Evolutionary conservation across 441 rosid species (phyloP), one percentile per base, ranked within the genome.

Genomic region (Arabidopsis hybrid): DNA sequence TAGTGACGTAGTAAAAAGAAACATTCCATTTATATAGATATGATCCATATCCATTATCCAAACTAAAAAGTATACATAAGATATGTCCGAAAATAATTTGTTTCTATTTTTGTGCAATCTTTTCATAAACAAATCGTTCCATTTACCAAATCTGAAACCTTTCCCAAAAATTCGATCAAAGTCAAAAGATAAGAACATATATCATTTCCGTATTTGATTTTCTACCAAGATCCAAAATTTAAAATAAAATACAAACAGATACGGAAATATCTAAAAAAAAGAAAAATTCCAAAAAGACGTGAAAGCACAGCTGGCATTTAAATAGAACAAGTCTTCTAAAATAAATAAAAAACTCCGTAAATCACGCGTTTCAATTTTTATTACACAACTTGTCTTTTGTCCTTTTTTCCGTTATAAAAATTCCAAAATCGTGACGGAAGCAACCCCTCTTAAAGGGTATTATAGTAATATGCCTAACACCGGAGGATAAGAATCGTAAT

Each of bases 311-410:
- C 82, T 86, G 89, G 76, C 80, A 46, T 61, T 29, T 35, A 60
- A 58, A 62, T 14, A 31, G 59, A 78, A 74, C 75, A 60, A 71
- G 85, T 76, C 56, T 76, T 49, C 49, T 38, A 26, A 8, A 57
- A 31, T 47, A 46, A 39, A 39, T 18, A 68, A 51, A 46, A 47
- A 47, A 21, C 29, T 55, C 47, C 88, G 81, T 60, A 77, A 67
- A 74, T 86, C 77, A 60, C 86, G 88, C 79, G 80, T 79, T 56
- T 80, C 78, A 12, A 60, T 9, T 4, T 34, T 55, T 16, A 57
- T 39, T 34, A 59, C 67, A 56, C 89, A 69, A 84, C 85, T 82
- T 69, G 87, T 73, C 26, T 21, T 31, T 60, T 73, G 81, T 83
- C 73, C 6, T 67, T 21, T 55, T 50, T 52, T 31, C 58, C 39